Conservation (phyloP, 768 basidiomycete species). For the Daedaleopsis sinensis region DNA sequence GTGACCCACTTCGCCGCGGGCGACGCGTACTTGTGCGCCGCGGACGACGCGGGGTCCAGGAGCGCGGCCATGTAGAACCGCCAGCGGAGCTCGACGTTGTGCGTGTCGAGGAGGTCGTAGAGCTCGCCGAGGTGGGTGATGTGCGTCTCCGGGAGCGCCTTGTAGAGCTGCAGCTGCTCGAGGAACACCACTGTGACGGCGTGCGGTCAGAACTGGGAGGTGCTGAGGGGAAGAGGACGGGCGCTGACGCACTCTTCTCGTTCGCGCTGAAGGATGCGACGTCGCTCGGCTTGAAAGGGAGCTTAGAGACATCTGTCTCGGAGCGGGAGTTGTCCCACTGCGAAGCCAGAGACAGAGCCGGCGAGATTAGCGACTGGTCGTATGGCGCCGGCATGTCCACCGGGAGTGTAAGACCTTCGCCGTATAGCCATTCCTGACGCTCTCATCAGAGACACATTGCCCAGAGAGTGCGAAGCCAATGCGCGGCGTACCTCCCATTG, state of each 20-base stretch:
- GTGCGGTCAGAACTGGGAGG: not conserved
- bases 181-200: slow-evolving; percentile 76
- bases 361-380: slow-evolving; percentile 68
- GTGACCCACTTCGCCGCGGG: slow-evolving; percentile 71
- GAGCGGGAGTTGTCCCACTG: slow-evolving; percentile 72
- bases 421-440: slow-evolving; percentile 76
- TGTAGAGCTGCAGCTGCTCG: slow-evolving; percentile 69
- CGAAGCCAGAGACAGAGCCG: slow-evolving; percentile 71
- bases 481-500: slow-evolving; percentile 72
- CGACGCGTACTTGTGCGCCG: slow-evolving; percentile 50
- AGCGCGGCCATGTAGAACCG: slow-evolving; percentile 80
- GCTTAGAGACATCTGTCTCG: slow-evolving; percentile 43
- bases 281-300: slow-evolving; percentile 63
- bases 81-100: slow-evolving; percentile 77
- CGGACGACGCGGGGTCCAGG: slow-evolving; percentile 46
- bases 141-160: slow-evolving; percentile 61
- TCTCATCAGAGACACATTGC: not conserved
- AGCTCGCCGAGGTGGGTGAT: slow-evolving; percentile 57
- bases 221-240: not conserved
- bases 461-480: not conserved
- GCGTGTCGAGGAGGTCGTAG: slow-evolving; percentile 54
- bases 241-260: slow-evolving; percentile 62
- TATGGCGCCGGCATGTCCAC: slow-evolving; percentile 63
- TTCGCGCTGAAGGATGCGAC: slow-evolving; percentile 67
- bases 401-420: slow-evolving; percentile 74